Evolutionary conservation across 148 eudicot species (phyloP), one percentile per base, ranked within the genome.

Genomic region (Tetragonia tetragonoides): DNA sequence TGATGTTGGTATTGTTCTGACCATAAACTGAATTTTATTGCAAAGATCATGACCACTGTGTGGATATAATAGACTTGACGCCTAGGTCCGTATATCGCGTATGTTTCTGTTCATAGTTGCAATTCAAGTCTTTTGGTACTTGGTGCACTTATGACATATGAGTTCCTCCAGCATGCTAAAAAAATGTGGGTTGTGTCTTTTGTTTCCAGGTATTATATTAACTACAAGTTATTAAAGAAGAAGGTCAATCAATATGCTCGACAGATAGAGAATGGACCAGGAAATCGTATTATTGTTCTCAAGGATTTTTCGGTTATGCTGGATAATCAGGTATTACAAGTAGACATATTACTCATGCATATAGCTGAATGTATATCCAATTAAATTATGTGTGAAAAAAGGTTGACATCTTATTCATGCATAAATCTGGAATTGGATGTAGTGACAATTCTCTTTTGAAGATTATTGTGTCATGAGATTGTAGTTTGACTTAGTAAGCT

Each of bases 221-320:
- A 90, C 83, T 90, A 90, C 87, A 90, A 90, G 88, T 51, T 88
- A 49, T 74, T 90, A 56, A 90, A 90, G 89, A 86, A 88, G 83
- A 90, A 90, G 80, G 89, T 90, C 46, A 90, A 88, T 63, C 89
- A 85, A 62, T 90, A 90, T 75, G 41, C 85, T 44, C 88, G 77
- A 46, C 89, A 90, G 79, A 76, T 88, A 21, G 89, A 88, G 73
- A 76, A 62, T 78, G 87, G 81, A 0, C 78, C 82, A 70, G 79
- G 79, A n/a, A 78, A 82, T 72, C 91, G 78, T 59, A 72, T 62
- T 68, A 17, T 78, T 75, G 81, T 90, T 68, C 87, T 90, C 49
- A 84, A 79, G 72, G 93, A 90, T 77, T 90, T 90, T 81, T 90
- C 93, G 0, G 70, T 83, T 69, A 79, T 88, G 82, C 78, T 90